Base-by-base conservation (phyloP, 805 yeast species). In the Myxozyma neotropica region DNA sequence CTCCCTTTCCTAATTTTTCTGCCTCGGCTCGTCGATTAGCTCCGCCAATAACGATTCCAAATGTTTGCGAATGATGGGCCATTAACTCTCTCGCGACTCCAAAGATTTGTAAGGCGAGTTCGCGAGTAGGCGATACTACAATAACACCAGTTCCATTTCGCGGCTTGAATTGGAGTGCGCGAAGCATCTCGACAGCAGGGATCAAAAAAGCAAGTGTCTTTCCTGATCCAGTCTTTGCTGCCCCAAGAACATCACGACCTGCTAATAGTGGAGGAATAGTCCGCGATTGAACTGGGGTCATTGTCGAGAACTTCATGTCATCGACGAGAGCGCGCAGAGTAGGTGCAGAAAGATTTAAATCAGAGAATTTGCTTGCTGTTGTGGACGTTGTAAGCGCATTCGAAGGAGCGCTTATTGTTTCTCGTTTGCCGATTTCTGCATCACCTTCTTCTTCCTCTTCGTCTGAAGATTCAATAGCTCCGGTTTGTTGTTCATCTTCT, bases 171-270 rank as follows among this genome's bases (percentile, higher is more conserved):
- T 88, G 90, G 70, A 94, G 81, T 17, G 96, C 85, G 72, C 92
- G 88, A 56, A 94, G 80, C 77, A 91, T 78, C 76, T 94, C 99
- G 65, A 94, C 87, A 33, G 99, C 99, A 13, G 99, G 99, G 61
- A 94, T 82, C 70, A 94, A 78, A 69, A 94, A 94, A 8, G 99
- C 98, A 62, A 95, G 78, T 0, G 99, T 94, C 78, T 94, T 94
- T 73, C 99, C 99, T 0, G 97, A 91, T 55, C 99, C 99, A 2
- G 99, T 94, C 77, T 92, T 93, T 58, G 99, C 99, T n/a, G 99
- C 99, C 67, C 99, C 99, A 55, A 94, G 80, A 21, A 95, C 98
- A 75, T 94, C 99, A 68, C 93, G 84, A 45, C 99, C 99, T 0
- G 98, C 97, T 64, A 95, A 77, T 63, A 94, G 79, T 10, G 99